These are phyloP conservation scores for Pulicaria dysenterica DNA, from an alignment of 129 eudicot species.

Conservation along the genomic window DNA sequence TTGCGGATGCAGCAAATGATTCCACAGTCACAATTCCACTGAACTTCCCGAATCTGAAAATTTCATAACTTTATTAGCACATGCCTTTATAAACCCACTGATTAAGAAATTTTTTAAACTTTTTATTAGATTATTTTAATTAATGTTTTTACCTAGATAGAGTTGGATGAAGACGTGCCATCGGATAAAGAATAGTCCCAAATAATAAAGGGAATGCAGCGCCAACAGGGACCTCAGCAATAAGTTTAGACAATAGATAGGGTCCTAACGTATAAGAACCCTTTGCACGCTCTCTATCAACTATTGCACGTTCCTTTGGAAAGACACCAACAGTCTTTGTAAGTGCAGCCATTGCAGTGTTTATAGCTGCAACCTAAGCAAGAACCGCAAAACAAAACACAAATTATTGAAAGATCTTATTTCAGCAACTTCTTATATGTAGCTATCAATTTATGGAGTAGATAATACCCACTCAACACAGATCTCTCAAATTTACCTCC, in stretches of 20 bases:
- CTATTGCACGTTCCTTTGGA: conserved; percentile 98
- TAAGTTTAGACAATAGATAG: conserved; percentile 77
- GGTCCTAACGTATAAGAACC: conserved; percentile 92
- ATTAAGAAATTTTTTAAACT: not conserved
- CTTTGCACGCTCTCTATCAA: conserved; percentile 95
- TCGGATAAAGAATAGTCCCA: conserved; percentile 90
- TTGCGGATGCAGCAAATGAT: conserved; percentile 97
- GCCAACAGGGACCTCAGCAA: conserved; percentile 96
- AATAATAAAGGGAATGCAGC: conserved; percentile 92
- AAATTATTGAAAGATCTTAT: not conserved
- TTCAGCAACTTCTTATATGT: not conserved
- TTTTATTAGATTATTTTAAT: not conserved
- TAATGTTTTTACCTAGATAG: conserved; percentile 65
- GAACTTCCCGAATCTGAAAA: conserved; percentile 81
- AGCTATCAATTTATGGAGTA: not conserved
- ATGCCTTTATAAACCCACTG: not conserved
- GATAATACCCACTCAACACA: too few species aligned
- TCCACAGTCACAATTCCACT: conserved; percentile 90
- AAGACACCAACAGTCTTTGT: conserved; percentile 95
- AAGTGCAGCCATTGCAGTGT: conserved; percentile 99
- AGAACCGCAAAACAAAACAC: not conserved
- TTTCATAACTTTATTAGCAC: conserved; percentile 16
- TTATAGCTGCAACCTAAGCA: conserved; percentile 92
- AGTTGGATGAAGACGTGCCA: conserved; percentile 93
- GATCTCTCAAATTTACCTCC: too few species aligned